Evolutionary conservation across 2,329 filamentous ascomycete genomes (phyloP), one percentile per base, ranked within the genome.

Genomic region (Botrytis medusae): DNA sequence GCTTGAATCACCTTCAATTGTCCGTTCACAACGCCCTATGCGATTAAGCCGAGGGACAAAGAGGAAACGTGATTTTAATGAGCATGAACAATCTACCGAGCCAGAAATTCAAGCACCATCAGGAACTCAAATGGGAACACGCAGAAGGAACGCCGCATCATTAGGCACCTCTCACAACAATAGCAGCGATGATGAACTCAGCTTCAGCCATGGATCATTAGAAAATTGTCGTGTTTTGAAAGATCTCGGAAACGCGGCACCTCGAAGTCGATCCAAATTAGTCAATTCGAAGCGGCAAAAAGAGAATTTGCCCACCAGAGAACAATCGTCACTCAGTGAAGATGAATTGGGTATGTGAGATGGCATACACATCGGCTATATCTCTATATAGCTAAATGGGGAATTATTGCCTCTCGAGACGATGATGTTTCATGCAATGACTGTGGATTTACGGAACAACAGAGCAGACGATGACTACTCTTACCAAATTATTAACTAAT

Each of bases 141-240:
- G 37, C 37, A 48, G 46, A 42, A 16, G 37, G 70, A 54, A 64
- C 22, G 22, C 37, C 20, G 40, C 61, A 67, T 20, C n/a, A 1
- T 32, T 72, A 18, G 9, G 65, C 25, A 57, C 57, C 32, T 67
- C 29, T 32, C 29, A 77, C 29, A 76, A 76, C 46, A 76, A 79
- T 51, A 77, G 78, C 14, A 80, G 79, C 70, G 79, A 81, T 73
- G 79, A 81, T 69, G 79, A 80, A 68, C 74, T 81, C 16, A 80
- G 57, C 48, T 67, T 20, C 44, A 57, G 77, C 65, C 77, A 77
- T 46, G 72, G 46, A 62, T 78, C 75, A 63, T 77, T 74, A 67
- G 72, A 75, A 51, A 59, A 72, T 6, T 70, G 73, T 61, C 54
- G 54, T 46, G 59, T 69, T 40, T 69, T 78, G 57, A 60, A 63